Percentiles rank a stretch among this genome's conserved stretches.
Evolutionary conservation across 108 stramenopile species (phyloP).

Genomic region (Aurantiochytrium sp.): DNA sequence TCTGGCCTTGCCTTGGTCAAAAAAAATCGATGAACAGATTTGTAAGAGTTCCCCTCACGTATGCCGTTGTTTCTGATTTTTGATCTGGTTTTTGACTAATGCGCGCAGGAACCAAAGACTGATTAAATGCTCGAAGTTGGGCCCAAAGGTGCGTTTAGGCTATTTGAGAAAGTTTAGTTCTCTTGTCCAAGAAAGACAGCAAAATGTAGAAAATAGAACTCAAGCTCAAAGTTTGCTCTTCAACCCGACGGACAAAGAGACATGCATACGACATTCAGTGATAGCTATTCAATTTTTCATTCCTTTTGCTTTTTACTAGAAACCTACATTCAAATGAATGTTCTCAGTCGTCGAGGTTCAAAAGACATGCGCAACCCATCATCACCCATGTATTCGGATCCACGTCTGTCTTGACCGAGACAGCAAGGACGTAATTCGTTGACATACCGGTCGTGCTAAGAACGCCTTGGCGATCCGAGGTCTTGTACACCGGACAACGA

Average conservation of each 20-base stretch:
- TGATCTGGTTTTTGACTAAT: not conserved
- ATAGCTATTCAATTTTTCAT: not conserved
- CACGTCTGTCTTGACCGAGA: conserved; percentile 44
- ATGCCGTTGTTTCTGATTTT: not conserved
- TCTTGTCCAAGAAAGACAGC: too few relatives aligned
- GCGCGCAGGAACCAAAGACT: not conserved
- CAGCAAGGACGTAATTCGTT: conserved; percentile 59
- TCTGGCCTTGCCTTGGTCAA: not conserved
- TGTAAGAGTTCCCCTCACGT: not conserved
- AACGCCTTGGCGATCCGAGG: conserved; percentile 53
- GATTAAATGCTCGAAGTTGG: not conserved
- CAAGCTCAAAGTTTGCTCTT: too few relatives aligned
- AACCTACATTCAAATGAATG: not conserved
- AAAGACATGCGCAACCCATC: conserved; percentile 49
- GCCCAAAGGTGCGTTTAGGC: too few relatives aligned
- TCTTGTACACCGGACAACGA: conserved; percentile 58
- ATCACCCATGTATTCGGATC: conserved; percentile 50
- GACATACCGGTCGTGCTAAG: conserved; percentile 60
- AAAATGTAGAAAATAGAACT: too few relatives aligned
- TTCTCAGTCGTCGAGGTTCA: conserved; percentile 46
- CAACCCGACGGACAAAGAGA: too few relatives aligned
- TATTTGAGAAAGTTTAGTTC: too few relatives aligned
- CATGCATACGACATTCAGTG: not conserved
- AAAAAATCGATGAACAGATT: not conserved
- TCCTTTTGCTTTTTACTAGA: not conserved